Evolutionary conservation across 805 yeast species (phyloP).

Genomic region (Ogataea minuta): DNA sequence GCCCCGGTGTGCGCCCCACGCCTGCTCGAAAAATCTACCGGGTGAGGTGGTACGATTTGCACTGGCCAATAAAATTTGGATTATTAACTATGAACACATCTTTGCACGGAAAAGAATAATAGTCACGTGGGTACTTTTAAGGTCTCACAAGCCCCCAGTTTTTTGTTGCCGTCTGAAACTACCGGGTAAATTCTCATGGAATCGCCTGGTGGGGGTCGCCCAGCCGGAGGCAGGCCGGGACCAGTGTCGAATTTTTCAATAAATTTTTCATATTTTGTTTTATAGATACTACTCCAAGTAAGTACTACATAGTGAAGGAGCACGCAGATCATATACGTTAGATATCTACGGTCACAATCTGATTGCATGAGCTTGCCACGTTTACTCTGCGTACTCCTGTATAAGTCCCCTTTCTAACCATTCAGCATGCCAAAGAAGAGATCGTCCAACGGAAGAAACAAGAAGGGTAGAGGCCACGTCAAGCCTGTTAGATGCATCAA

Average conservation of each 20-base stretch:
- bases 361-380: no score
- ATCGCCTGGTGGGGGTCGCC: background rate
- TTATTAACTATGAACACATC: constrained; percentile 8
- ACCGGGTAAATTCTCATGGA: background rate
- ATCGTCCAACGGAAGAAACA: constrained; percentile 99
- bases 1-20: constrained; percentile 7
- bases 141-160: background rate
- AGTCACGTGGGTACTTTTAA: constrained; percentile 8
- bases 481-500: constrained; percentile 99
- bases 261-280: constrained; percentile 13
- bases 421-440: constrained; percentile 98
- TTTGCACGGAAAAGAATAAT: constrained; percentile 3
- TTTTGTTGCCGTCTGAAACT: background rate
- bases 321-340: background rate
- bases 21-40: constrained; percentile 1
- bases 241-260: constrained; percentile 13
- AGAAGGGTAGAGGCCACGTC: constrained; percentile 99
- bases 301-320: constrained; percentile 3
- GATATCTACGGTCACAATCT: background rate
- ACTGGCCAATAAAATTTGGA: constrained; percentile 19
- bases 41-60: constrained; percentile 15
- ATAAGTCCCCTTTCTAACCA: constrained; percentile 3
- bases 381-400: no score
- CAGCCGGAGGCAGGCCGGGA: constrained; percentile 6
- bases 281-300: constrained; percentile 13